Base-by-base conservation (phyloP, 768 basidiomycete species). In the Coprinopsis marcescibilis region DNA sequence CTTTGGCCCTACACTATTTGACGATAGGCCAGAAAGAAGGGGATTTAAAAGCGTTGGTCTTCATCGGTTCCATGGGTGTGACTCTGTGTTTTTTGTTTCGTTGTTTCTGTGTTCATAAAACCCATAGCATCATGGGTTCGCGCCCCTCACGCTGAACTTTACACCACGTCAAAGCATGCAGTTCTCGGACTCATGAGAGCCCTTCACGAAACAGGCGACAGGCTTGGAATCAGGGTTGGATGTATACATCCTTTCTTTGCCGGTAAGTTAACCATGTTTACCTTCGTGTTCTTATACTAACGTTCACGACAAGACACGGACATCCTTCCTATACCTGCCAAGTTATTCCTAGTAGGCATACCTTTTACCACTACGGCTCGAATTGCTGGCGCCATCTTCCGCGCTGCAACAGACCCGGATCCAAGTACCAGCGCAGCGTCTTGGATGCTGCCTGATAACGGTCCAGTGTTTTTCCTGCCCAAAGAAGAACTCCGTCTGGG, bases 41-140 rank as follows among this genome's bases (percentile, higher is more conserved):
- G 38, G 63, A 66, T n/a, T 65, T 73, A 27, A 81, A 80, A 52
- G 59, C 76, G 4, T 50, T 81, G 36, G 63, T 80, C 21, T 57
- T 81, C 12, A 66, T 78, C 27, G 78, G 78, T 12, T 80, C 78
- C 17, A 71, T 82, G 60, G 75, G 77, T 75, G 45, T 8, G 62
- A 30, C 23, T 20, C 19, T 23, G 11, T 10, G 43, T 32, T 23
- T 34, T 15, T n/a, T 43, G 30, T 34, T n/a, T 29, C 17, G n/a
- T 43, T 30, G 36, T 33, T 17, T 42, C 24, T 29, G 12, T 8
- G 13, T 30, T 32, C n/a, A 8, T 23, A 3, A 24, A 26, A 14
- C 7, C 21, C 40, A 26, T 43, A 78, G 77, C 79, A 27, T 79
- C 77, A 19, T 78, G 77, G 73, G 30, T 58, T 27, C 65, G 63